Conservation (phyloP, 75 land plant species). For the Larix kaempferi region DNA sequence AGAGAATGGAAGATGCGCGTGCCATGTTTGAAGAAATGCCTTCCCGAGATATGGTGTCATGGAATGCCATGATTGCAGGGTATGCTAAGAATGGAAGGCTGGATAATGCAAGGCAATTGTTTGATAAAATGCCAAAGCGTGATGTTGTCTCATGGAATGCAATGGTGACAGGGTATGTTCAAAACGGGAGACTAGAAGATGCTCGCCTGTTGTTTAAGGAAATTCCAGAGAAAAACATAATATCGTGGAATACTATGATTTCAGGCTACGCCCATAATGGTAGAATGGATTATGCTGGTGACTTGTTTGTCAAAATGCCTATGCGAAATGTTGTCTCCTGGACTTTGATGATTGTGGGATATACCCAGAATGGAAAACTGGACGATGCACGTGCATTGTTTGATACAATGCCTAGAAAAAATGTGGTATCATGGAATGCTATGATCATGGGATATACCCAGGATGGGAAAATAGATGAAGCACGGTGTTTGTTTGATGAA, state of each 20-base stretch:
- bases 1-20: not conserved
- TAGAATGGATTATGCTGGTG: conserved; percentile 16
- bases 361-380: conserved; percentile 20
- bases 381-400: conserved; percentile 43
- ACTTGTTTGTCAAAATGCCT: conserved; percentile 23
- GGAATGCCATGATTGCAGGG: conserved; percentile 10
- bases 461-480: conserved; percentile 44
- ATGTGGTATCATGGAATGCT: conserved; percentile 53
- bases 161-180: conserved; percentile 9
- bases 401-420: conserved; percentile 34
- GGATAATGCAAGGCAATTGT: not conserved
- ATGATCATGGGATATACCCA: conserved; percentile 68
- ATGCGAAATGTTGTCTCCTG: conserved; percentile 26
- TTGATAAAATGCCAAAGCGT: conserved; percentile 11
- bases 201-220: not conserved
- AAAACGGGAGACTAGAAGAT: not conserved
- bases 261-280: conserved; percentile 40
- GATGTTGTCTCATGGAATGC: conserved; percentile 13
- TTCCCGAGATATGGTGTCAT: not conserved
- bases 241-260: conserved; percentile 38
- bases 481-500: conserved; percentile 44
- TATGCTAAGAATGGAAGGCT: conserved; percentile 3
- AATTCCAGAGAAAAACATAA: not conserved
- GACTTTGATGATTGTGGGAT: conserved; percentile 51
- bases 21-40: conserved; percentile 9